phyloP scores from a whole-genome alignment of 768 basidiomycete genomes.

The Zangia roseola region DNA sequence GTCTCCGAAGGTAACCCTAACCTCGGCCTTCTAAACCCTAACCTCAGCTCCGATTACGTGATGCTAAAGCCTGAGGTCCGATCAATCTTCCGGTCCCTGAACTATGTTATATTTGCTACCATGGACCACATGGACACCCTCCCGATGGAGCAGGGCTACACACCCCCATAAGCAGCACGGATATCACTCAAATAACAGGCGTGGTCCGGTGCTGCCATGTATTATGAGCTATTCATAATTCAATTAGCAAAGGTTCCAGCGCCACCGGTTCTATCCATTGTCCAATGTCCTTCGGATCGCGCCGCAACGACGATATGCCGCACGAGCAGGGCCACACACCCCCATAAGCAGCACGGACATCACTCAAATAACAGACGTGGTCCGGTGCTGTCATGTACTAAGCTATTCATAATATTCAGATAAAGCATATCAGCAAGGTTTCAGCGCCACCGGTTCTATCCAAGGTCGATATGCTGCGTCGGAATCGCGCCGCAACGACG shows the following conservation, averaged over 20 bases:
- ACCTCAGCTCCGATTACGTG: background rate
- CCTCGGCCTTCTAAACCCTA: slow-evolving; percentile 11
- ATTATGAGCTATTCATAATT: too few species aligned
- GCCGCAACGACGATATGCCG: too few species aligned
- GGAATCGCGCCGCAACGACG: background rate
- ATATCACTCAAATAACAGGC: background rate
- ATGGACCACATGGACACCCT: background rate
- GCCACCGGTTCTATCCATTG: too few species aligned
- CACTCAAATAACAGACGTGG: background rate
- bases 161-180: background rate
- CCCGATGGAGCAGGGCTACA: too few species aligned
- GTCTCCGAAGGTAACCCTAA: slow-evolving; percentile 24
- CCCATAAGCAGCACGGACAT: background rate
- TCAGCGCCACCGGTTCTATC: slow-evolving; percentile 1
- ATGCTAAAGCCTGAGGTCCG: background rate
- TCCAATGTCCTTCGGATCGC: too few species aligned
- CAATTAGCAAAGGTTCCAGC: too few species aligned
- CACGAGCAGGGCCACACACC: too few species aligned
- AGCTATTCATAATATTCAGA: too few species aligned
- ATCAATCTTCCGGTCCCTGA: background rate
- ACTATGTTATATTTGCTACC: background rate
- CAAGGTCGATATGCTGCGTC: background rate
- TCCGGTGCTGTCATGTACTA: too few species aligned
- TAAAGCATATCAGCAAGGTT: background rate
- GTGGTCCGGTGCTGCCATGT: too few species aligned